A percentile compares a stretch with the other conserved stretches of the same genome.
These are phyloP conservation scores for Cyclotella cryptica DNA, from an alignment of 108 stramenopile species.

Conservation along the genomic window DNA sequence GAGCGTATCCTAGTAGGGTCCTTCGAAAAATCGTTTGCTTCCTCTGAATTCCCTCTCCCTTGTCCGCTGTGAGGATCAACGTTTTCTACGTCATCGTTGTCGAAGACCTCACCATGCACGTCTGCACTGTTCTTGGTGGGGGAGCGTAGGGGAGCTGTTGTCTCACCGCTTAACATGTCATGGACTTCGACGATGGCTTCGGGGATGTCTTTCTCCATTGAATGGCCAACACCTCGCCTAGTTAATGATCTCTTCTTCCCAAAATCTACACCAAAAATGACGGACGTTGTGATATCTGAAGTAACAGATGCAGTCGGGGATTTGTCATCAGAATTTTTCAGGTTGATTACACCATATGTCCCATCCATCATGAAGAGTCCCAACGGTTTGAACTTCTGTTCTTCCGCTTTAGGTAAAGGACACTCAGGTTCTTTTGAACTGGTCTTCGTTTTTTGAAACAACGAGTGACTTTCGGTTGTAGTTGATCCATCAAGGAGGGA, in stretches of 20 bases:
- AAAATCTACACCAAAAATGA: conserved; percentile 49
- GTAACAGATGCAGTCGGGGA: conserved; percentile 50
- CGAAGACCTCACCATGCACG: not conserved
- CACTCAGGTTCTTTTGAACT: conserved; percentile 16
- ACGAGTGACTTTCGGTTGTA: conserved; percentile 30
- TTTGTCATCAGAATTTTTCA: conserved; percentile 10
- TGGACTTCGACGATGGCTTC: conserved; percentile 2
- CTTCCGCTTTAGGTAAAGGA: conserved; percentile 7
- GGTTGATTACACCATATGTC: conserved; percentile 41
- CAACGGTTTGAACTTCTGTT: not conserved
- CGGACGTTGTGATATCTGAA: conserved; percentile 55
- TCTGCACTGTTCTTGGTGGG: not conserved
- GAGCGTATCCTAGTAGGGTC: conserved; percentile 30
- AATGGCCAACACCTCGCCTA: not conserved
- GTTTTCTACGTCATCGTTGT: conserved; percentile 16
- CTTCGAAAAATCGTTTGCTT: conserved; percentile 16
- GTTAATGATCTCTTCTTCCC: conserved; percentile 16
- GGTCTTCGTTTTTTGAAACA: conserved; percentile 15
- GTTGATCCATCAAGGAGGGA: conserved; percentile 48
- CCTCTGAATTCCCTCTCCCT: not conserved
- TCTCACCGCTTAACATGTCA: conserved; percentile 10
- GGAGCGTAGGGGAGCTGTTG: not conserved
- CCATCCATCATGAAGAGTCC: conserved; percentile 32
- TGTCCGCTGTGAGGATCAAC: conserved; percentile 3
- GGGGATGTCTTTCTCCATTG: conserved; percentile 6